These are phyloP conservation scores for Strobilomyces dryophilus DNA, from an alignment of 768 basidiomycete species.

Conservation along the genomic window DNA sequence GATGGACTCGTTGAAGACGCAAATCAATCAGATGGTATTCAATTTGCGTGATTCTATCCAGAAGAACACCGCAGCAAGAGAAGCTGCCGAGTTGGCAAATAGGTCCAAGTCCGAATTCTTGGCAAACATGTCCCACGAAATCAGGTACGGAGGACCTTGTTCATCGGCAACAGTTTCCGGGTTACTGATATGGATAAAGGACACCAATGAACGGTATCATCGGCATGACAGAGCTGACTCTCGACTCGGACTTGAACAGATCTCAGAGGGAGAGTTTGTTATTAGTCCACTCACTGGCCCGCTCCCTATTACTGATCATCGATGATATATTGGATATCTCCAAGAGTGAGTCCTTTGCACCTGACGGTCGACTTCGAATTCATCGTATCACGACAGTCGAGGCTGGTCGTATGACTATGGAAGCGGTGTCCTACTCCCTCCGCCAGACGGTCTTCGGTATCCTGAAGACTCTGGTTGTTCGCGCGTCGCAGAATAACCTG, in stretches of 20 bases:
- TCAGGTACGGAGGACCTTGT: conserved; percentile 56
- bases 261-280: conserved; percentile 94
- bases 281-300: conserved; percentile 91
- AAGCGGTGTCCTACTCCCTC: conserved; percentile 95
- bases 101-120: conserved; percentile 96
- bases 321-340: conserved; percentile 99
- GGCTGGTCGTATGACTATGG: conserved; percentile 99
- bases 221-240: conserved; percentile 98
- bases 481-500: conserved; percentile 93
- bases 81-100: conserved; percentile 97
- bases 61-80: conserved; percentile 97
- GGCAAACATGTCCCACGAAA: conserved; percentile 98
- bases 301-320: conserved; percentile 91
- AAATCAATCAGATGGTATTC: conserved; percentile 99
- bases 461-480: conserved; percentile 95
- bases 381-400: conserved; percentile 59
- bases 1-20: conserved; percentile 99
- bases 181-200: conserved; percentile 38
- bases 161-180: background rate
- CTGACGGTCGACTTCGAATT: background rate
- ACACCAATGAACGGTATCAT: conserved; percentile 99
- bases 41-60: conserved; percentile 95
- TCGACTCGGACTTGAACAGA: conserved; percentile 92
- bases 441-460: conserved; percentile 98
- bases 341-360: conserved; percentile 73